Evolutionary conservation across 2,329 filamentous ascomycete genomes (phyloP).

Genomic region (Aspergillus quadrilineatus): DNA sequence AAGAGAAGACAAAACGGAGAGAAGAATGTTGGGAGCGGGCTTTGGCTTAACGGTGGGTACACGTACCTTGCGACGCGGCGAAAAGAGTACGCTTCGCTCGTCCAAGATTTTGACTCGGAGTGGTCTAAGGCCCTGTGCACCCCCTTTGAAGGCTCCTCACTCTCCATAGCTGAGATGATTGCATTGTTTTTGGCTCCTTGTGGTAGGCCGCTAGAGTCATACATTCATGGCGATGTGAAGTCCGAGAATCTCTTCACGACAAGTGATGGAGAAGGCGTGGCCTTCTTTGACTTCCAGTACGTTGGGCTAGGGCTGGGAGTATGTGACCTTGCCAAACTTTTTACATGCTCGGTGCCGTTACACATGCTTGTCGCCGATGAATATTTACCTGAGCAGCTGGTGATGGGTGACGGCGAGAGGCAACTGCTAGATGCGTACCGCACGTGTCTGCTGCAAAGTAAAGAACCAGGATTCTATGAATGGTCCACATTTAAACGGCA

Average conservation of each 20-base stretch:
- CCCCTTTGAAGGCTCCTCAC: slow-evolving; percentile 15
- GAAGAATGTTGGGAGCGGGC: slow-evolving; percentile 23
- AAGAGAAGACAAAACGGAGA: slow-evolving; percentile 28
- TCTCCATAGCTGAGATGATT: slow-evolving; percentile 54
- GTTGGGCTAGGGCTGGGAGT: slow-evolving; percentile 63
- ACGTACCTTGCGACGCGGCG: slow-evolving; percentile 65
- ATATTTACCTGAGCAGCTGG: slow-evolving; percentile 39
- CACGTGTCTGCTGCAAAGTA: slow-evolving; percentile 12
- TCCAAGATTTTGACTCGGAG: slow-evolving; percentile 50
- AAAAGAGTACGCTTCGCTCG: slow-evolving; percentile 55
- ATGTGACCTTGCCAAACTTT: slow-evolving; percentile 66
- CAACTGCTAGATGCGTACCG: slow-evolving; percentile 54
- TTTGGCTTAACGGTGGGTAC: slow-evolving; percentile 68
- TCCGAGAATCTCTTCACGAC: slow-evolving; percentile 66
- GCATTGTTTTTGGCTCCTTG: slow-evolving; percentile 53
- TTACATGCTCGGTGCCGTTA: slow-evolving; percentile 64
- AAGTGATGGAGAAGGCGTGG: slow-evolving; percentile 50
- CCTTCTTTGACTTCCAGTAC: slow-evolving; percentile 71
- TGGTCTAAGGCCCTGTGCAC: slow-evolving; percentile 56
- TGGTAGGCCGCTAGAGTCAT: slow-evolving; percentile 51
- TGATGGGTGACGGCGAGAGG: slow-evolving; percentile 54
- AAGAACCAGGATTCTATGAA: slow-evolving; percentile 44
- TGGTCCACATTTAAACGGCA: slow-evolving; percentile 58
- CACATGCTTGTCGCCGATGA: slow-evolving; percentile 47
- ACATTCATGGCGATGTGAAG: slow-evolving; percentile 69